phyloP scores from a whole-genome alignment of 306 rosid species.

The Geum urbanum region DNA sequence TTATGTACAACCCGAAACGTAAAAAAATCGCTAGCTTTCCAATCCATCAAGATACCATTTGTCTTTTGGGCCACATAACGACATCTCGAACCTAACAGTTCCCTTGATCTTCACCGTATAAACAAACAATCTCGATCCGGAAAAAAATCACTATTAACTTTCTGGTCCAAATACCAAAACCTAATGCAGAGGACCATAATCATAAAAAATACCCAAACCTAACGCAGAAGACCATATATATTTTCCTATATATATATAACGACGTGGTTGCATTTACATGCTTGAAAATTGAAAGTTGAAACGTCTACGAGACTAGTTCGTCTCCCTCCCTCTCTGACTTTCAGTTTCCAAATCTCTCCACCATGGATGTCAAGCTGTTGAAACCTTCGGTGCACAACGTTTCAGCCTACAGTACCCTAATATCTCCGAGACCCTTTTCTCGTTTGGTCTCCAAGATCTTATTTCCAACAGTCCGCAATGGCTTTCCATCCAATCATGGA shows the following conservation, averaged over 20 bases:
- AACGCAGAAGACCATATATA: too few relatives aligned
- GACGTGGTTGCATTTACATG: background rate
- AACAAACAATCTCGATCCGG: background rate
- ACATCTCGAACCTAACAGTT: background rate
- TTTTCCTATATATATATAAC: too few relatives aligned
- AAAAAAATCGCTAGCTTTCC: too few relatives aligned
- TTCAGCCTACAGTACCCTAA: constrained; percentile 17
- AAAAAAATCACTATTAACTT: background rate
- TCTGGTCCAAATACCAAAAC: background rate
- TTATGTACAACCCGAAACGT: background rate
- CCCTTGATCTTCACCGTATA: background rate
- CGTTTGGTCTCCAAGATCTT: constrained; percentile 17
- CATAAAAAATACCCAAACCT: too few relatives aligned
- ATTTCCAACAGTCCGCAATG: background rate
- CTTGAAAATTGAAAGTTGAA: background rate
- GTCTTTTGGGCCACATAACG: background rate
- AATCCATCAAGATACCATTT: background rate
- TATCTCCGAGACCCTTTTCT: constrained; percentile 13
- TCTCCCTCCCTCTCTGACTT: background rate
- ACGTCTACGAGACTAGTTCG: background rate
- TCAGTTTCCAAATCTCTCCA: constrained; percentile 3
- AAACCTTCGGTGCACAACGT: constrained; percentile 1
- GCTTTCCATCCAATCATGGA: background rate
- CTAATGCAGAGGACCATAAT: background rate
- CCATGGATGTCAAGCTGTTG: constrained; percentile 29